Conservation (phyloP, 2,329 filamentous ascomycete species). For the Verticillium nonalfalfae region DNA sequence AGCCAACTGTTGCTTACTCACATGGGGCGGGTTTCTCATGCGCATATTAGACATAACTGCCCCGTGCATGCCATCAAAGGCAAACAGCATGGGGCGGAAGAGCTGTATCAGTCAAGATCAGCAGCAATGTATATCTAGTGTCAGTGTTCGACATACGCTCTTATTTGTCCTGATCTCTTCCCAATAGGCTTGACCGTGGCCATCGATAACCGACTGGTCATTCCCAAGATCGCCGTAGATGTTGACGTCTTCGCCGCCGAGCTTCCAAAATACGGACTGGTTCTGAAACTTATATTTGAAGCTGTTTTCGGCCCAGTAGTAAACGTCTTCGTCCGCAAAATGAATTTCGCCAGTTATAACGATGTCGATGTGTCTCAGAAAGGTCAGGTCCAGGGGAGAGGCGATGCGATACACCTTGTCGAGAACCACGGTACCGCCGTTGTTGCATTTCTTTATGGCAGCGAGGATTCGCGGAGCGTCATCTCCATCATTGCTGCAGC, state of each 20-base stretch:
- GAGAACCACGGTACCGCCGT: slow-evolving; percentile 57
- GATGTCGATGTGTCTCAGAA: slow-evolving; percentile 58
- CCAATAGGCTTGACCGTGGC: slow-evolving; percentile 47
- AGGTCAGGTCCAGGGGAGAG: slow-evolving; percentile 59
- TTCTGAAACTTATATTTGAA: slow-evolving; percentile 64
- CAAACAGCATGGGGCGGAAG: slow-evolving; percentile 51
- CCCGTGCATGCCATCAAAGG: slow-evolving; percentile 48
- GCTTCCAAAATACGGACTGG: slow-evolving; percentile 35
- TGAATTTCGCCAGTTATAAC: slow-evolving; percentile 48
- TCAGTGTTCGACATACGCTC: slow-evolving; percentile 28
- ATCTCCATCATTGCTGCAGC: slow-evolving; percentile 8
- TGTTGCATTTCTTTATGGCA: slow-evolving; percentile 53
- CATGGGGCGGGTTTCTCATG: slow-evolving; percentile 46
- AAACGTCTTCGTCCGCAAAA: slow-evolving; percentile 61
- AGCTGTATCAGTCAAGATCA: slow-evolving; percentile 25
- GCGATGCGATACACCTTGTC: slow-evolving; percentile 53
- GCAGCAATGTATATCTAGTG: slow-evolving; percentile 50
- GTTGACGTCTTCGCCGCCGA: slow-evolving; percentile 38
- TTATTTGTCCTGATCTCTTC: slow-evolving; percentile 7
- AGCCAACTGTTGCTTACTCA: not conserved
- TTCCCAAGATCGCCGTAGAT: slow-evolving; percentile 51
- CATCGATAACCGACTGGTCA: slow-evolving; percentile 36
- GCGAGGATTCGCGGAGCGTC: slow-evolving; percentile 40
- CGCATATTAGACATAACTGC: slow-evolving; percentile 53
- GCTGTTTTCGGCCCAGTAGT: slow-evolving; percentile 55